These are phyloP conservation scores for Quercus cerris DNA, from an alignment of 306 rosid genomes.

Conservation along the genomic window DNA sequence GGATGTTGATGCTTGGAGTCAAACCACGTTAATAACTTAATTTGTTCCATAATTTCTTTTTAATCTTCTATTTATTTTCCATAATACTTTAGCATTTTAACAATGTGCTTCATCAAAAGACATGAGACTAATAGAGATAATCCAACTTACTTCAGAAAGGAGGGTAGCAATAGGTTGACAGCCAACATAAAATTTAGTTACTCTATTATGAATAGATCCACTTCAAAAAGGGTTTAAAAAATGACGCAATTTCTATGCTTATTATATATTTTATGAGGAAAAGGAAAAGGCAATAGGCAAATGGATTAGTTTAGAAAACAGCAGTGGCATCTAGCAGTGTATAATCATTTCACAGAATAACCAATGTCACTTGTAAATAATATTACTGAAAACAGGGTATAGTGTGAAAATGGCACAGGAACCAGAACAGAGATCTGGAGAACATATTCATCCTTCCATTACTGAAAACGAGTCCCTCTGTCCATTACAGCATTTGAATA, in stretches of 20 bases:
- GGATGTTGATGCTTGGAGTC: too few species aligned
- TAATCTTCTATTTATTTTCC: too few species aligned
- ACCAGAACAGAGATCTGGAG: background rate
- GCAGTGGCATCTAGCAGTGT: too few species aligned
- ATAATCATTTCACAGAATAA: background rate
- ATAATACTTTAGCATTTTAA: too few species aligned
- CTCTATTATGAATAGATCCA: too few species aligned
- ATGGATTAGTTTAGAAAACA: background rate
- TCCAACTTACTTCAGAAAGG: background rate
- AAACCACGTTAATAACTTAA: too few species aligned
- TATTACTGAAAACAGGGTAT: too few species aligned
- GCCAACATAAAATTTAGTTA: too few species aligned
- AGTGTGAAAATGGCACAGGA: background rate
- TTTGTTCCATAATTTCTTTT: too few species aligned
- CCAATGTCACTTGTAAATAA: background rate
- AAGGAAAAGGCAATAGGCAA: background rate
- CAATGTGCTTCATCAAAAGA: background rate
- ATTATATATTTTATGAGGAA: background rate
- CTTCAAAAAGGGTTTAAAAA: background rate
- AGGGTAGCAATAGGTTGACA: too few species aligned
- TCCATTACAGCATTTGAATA: background rate
- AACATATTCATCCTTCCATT: background rate
- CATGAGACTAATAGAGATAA: background rate
- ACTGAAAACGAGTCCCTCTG: background rate
- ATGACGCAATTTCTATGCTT: background rate